Conservation (phyloP, 495 filamentous ascomycete genomes). For the Extremus antarcticus region DNA sequence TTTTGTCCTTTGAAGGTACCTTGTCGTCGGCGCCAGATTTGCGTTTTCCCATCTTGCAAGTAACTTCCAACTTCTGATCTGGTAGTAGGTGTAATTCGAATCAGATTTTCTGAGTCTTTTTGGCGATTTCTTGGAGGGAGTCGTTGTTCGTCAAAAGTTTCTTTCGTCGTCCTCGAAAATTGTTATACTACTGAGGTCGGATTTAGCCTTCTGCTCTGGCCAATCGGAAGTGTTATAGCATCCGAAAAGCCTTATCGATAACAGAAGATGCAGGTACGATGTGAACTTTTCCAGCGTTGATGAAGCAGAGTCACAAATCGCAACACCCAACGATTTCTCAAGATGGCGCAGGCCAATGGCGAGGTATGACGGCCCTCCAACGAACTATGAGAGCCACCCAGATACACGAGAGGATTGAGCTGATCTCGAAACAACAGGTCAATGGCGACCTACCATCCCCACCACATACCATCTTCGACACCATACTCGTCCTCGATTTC, state of each 20-base stretch:
- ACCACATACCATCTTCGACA: conserved; percentile 51
- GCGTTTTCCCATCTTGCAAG: conserved; percentile 14
- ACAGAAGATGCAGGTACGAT: too few relatives aligned
- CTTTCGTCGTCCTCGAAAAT: too few relatives aligned
- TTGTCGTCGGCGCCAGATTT: conserved; percentile 14
- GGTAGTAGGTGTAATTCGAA: too few relatives aligned
- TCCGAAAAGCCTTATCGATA: neutral
- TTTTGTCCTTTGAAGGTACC: conserved; percentile 7
- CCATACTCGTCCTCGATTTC: conserved; percentile 56
- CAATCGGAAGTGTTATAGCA: neutral
- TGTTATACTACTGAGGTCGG: too few relatives aligned
- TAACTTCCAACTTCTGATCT: neutral
- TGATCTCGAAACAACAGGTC: too few relatives aligned
- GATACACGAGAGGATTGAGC: too few relatives aligned
- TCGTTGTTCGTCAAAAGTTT: too few relatives aligned
- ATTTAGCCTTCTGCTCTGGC: too few relatives aligned
- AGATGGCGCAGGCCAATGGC: neutral
- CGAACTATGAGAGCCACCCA: neutral
- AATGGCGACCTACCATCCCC: conserved; percentile 26
- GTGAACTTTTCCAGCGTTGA: neutral
- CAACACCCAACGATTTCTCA: neutral
- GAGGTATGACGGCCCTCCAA: neutral
- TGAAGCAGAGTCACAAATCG: neutral
- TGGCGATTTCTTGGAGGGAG: too few relatives aligned
- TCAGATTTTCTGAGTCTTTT: neutral